Conservation (phyloP, 306 rosid genomes). For the Prunus dulcis region DNA sequence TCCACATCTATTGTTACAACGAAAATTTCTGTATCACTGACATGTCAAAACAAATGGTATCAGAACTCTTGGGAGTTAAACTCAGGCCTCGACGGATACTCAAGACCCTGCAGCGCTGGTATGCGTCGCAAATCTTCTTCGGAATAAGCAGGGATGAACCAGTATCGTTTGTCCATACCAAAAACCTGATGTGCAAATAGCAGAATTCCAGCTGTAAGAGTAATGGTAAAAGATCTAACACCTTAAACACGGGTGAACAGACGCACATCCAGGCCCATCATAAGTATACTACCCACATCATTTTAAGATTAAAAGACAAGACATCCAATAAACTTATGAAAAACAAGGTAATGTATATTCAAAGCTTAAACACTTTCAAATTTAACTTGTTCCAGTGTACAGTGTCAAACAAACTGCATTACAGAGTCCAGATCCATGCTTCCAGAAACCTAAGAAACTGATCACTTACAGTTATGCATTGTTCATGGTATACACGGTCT, state of each 20-base stretch:
- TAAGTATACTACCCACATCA: not conserved
- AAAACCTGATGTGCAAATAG: conserved; percentile 60
- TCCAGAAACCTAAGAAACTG: not conserved
- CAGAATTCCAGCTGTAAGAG: conserved; percentile 11
- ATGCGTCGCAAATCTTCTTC: conserved; percentile 86
- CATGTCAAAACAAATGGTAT: conserved; percentile 17
- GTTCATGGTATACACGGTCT: not conserved
- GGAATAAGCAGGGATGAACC: conserved; percentile 91
- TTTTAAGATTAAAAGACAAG: not conserved
- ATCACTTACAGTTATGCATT: not conserved
- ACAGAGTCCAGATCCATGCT: not conserved
- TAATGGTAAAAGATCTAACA: not conserved
- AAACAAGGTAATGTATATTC: not conserved
- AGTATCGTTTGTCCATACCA: conserved; percentile 80
- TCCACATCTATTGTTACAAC: conserved; percentile 28
- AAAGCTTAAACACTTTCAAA: not conserved
- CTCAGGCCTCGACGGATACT: conserved; percentile 90
- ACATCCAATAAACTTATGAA: not conserved
- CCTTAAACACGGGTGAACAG: not conserved
- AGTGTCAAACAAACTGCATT: not conserved
- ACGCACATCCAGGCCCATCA: not conserved
- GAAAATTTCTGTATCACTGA: conserved; percentile 19
- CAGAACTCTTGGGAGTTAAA: conserved; percentile 77
- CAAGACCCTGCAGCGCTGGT: conserved; percentile 95
- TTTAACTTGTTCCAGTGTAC: not conserved